Evolutionary conservation across 106 monocot genomes (phyloP).

Genomic region (Narthecium ossifragum): DNA sequence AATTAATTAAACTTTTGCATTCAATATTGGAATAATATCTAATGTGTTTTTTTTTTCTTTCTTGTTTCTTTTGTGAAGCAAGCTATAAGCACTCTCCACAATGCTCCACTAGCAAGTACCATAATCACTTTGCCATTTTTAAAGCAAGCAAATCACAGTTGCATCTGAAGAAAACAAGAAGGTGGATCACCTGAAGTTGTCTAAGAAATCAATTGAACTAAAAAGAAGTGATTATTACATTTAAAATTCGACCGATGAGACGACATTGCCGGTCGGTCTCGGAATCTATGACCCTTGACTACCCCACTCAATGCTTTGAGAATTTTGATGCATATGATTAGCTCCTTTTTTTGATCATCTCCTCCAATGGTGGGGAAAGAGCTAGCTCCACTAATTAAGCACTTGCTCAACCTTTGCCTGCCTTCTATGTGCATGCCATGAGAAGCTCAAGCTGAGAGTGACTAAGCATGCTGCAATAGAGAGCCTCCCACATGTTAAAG

Average conservation of each 20-base stretch:
- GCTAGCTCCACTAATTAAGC: too few species aligned
- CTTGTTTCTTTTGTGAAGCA: too few species aligned
- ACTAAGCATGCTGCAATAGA: too few species aligned
- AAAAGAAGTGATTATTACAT: background rate
- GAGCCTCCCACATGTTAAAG: too few species aligned
- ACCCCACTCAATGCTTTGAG: constrained; percentile 35
- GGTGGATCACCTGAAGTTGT: constrained; percentile 1
- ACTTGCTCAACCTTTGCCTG: too few species aligned
- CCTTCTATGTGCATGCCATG: too few species aligned
- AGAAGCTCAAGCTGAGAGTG: too few species aligned
- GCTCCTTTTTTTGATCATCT: constrained; percentile 5
- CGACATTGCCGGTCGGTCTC: constrained; percentile 5
- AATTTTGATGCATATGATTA: constrained; percentile 35
- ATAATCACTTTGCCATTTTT: background rate
- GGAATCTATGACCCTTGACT: constrained; percentile 59
- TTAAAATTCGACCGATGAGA: background rate
- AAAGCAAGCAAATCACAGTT: constrained; percentile 2
- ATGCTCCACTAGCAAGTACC: constrained; percentile 14
- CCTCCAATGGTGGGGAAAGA: background rate
- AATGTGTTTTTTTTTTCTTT: too few species aligned
- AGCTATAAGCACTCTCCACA: background rate
- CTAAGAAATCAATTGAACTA: background rate
- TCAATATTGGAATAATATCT: too few species aligned
- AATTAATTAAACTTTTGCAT: background rate
- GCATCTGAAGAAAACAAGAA: background rate